These are phyloP conservation scores for Aspergillus oerlinghausenensis DNA, from an alignment of 2,329 filamentous ascomycete genomes.

Conservation along the genomic window DNA sequence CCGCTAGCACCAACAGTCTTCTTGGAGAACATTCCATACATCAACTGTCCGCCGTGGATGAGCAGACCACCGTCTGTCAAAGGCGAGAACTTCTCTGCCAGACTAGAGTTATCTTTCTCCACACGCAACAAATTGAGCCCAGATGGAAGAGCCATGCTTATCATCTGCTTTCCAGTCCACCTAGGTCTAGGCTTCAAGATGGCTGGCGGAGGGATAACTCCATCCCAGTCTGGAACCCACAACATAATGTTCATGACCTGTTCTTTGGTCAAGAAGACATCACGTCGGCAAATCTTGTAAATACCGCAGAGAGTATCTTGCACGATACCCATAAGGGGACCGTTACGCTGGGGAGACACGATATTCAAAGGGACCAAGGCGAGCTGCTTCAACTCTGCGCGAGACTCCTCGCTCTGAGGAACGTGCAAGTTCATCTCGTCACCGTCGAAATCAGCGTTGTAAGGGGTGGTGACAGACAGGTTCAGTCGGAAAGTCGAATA, in stretches of 20 bases:
- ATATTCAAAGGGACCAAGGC: slow-evolving; percentile 99
- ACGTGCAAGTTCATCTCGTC: slow-evolving; percentile 99
- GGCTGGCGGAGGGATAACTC: slow-evolving; percentile 85
- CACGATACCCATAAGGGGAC: slow-evolving; percentile 98
- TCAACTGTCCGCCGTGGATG: slow-evolving; percentile 79
- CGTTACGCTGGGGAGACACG: slow-evolving; percentile 94
- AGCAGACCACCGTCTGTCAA: slow-evolving; percentile 72
- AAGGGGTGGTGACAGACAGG: slow-evolving; percentile 93
- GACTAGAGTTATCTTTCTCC: slow-evolving; percentile 56
- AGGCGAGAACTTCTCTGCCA: slow-evolving; percentile 53
- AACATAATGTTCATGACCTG: slow-evolving; percentile 95
- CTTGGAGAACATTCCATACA: slow-evolving; percentile 89
- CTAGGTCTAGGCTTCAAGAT: slow-evolving; percentile 87
- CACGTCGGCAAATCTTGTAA: slow-evolving; percentile 93
- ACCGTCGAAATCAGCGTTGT: slow-evolving; percentile 99
- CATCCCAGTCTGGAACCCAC: slow-evolving; percentile 98
- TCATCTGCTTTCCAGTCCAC: slow-evolving; percentile 98
- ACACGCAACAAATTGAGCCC: slow-evolving; percentile 73
- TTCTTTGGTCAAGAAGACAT: slow-evolving; percentile 84
- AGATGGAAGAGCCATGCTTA: slow-evolving; percentile 84
- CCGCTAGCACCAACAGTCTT: slow-evolving; percentile 87
- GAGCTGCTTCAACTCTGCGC: slow-evolving; percentile 87
- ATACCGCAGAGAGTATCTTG: slow-evolving; percentile 95
- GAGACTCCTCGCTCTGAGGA: slow-evolving; percentile 93
- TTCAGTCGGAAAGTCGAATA: slow-evolving; percentile 99